These are phyloP conservation scores for Globisporangium irregulare DNA, from an alignment of 352 stramenopile species.

Conservation along the genomic window DNA sequence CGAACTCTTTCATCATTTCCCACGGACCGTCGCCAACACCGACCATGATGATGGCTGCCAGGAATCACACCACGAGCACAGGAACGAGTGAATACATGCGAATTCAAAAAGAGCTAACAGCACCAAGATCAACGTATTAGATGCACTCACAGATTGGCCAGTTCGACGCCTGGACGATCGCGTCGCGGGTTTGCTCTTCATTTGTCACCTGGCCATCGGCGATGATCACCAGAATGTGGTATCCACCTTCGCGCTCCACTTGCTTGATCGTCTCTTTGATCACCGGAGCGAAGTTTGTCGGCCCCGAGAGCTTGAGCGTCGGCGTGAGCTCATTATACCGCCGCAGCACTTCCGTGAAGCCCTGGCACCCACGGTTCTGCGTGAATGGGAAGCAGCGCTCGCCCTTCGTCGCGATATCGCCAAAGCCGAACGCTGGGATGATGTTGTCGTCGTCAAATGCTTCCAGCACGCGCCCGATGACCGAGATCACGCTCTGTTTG, in stretches of 20 bases:
- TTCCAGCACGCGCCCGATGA: conserved; percentile 65
- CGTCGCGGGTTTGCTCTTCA: conserved; percentile 47
- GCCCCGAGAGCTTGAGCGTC: conserved; percentile 48
- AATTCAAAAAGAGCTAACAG: no score
- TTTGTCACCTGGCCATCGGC: conserved; percentile 60
- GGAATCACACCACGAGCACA: not conserved
- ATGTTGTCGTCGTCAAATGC: conserved; percentile 81
- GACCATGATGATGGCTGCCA: conserved; percentile 51
- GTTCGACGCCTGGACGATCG: conserved; percentile 67
- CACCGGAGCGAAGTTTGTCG: conserved; percentile 67
- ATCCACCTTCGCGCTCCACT: conserved; percentile 39
- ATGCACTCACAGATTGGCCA: conserved; percentile 49
- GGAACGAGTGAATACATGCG: no score
- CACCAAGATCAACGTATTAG: no score
- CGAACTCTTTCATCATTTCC: conserved; percentile 77
- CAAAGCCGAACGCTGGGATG: conserved; percentile 30
- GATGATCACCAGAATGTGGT: conserved; percentile 84
- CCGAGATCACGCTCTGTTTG: conserved; percentile 58
- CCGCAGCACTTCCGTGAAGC: conserved; percentile 57
- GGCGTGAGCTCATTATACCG: conserved; percentile 63
- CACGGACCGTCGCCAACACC: conserved; percentile 77
- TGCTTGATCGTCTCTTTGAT: conserved; percentile 63
- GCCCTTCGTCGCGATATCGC: conserved; percentile 49
- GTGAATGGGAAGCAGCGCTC: conserved; percentile 50
- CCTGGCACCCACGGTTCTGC: conserved; percentile 34